Evolutionary conservation across 148 eudicot genomes (phyloP).

Genomic region (Silene latifolia): DNA sequence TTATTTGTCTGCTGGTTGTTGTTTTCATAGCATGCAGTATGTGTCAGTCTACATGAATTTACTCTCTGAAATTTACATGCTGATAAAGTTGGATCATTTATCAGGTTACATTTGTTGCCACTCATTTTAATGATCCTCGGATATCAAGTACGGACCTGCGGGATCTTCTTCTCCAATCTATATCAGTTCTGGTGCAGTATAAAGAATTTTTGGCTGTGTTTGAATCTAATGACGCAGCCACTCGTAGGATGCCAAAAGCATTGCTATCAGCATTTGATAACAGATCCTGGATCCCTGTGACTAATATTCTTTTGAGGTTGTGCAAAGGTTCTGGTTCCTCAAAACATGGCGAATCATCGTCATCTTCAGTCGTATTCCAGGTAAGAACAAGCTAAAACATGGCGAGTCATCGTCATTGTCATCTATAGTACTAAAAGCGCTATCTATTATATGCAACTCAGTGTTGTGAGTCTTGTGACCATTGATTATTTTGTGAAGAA

Average conservation of each 20-base stretch:
- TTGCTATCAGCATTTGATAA: conserved; percentile 87
- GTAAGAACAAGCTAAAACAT: conserved; percentile 33
- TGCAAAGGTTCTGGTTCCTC: conserved; percentile 88
- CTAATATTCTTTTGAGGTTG: conserved; percentile 74
- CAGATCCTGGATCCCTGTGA: conserved; percentile 89
- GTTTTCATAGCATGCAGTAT: not conserved
- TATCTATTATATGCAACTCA: not conserved
- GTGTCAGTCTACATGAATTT: not conserved
- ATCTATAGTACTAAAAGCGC: not conserved
- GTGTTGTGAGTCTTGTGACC: conserved; percentile 2
- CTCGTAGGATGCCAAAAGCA: conserved; percentile 61
- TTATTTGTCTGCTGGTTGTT: not conserved
- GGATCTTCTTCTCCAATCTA: conserved; percentile 91
- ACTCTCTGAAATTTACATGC: not conserved
- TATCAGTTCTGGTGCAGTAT: conserved; percentile 81
- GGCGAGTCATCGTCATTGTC: conserved; percentile 76
- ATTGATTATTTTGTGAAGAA: conserved; percentile 37
- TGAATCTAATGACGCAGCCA: conserved; percentile 87
- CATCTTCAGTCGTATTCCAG: conserved; percentile 68
- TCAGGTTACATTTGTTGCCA: conserved; percentile 84
- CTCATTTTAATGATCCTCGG: conserved; percentile 84
- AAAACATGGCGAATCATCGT: conserved; percentile 75
- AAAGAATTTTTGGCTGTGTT: conserved; percentile 77
- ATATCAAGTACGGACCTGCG: conserved; percentile 84
- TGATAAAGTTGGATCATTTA: conserved; percentile 19